These are phyloP conservation scores for Colletotrichum sublineola DNA, from an alignment of 2,329 filamentous ascomycete species.

Conservation along the genomic window DNA sequence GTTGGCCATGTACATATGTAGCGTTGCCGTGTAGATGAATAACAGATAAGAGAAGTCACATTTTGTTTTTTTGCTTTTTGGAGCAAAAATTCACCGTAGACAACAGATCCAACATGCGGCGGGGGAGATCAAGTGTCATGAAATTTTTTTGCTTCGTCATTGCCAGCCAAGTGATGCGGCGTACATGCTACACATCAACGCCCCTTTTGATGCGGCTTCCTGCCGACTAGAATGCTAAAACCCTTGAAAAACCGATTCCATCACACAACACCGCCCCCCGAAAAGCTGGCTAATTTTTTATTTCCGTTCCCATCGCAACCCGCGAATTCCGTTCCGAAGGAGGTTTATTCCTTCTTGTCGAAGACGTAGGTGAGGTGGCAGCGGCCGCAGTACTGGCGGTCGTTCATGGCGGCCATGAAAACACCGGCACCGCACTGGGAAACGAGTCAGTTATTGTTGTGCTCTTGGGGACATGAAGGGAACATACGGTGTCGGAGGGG, in stretches of 20 bases:
- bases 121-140: slow-evolving; percentile 30
- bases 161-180: slow-evolving; percentile 46
- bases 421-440: slow-evolving; percentile 96
- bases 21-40: background rate
- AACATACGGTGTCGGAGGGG: slow-evolving; percentile 85
- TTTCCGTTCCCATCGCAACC: slow-evolving; percentile 32
- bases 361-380: slow-evolving; percentile 82
- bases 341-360: slow-evolving; percentile 70
- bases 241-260: slow-evolving; percentile 28
- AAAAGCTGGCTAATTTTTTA: background rate
- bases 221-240: slow-evolving; percentile 44
- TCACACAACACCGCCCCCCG: too few species aligned
- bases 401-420: slow-evolving; percentile 99
- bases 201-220: slow-evolving; percentile 52
- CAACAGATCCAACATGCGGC: too few species aligned
- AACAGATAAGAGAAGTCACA: background rate
- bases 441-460: slow-evolving; percentile 49
- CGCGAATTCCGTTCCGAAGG: slow-evolving; percentile 28
- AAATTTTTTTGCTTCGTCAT: slow-evolving; percentile 44
- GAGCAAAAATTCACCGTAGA: too few species aligned
- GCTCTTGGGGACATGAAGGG: too few species aligned
- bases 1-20: background rate
- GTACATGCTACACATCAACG: slow-evolving; percentile 61
- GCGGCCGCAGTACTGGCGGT: slow-evolving; percentile 95
- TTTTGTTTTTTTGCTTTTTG: too few species aligned